These are phyloP conservation scores for Coniochaeta sp. DNA, from an alignment of 2,329 filamentous ascomycete species.

Conservation along the genomic window DNA sequence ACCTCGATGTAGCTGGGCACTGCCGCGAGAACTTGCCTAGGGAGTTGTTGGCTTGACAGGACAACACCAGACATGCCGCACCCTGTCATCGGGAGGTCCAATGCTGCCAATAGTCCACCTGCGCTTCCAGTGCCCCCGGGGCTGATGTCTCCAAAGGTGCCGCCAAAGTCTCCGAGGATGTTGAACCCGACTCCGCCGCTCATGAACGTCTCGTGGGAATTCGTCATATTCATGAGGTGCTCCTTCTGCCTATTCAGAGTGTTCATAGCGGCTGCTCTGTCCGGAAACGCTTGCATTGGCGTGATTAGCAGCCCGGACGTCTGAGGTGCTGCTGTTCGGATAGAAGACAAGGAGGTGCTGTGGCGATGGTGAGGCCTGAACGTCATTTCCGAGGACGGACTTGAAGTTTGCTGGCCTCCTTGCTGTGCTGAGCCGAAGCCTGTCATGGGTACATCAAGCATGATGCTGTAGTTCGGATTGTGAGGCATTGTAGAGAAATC, in stretches of 20 bases:
- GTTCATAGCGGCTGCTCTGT: slow-evolving; percentile 25
- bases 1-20: slow-evolving; percentile 43
- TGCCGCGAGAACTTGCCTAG: slow-evolving; percentile 27
- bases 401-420: slow-evolving; percentile 2
- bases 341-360: slow-evolving; percentile 29
- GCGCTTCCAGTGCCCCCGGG: slow-evolving; percentile 10
- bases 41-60: slow-evolving; percentile 25
- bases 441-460: slow-evolving; percentile 26
- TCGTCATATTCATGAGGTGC: slow-evolving; percentile 19
- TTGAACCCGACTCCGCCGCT: slow-evolving; percentile 4
- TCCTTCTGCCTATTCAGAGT: slow-evolving; percentile 33
- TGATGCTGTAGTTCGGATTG: slow-evolving; percentile 23
- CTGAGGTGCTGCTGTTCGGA: slow-evolving; percentile 31
- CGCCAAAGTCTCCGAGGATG: slow-evolving; percentile 9
- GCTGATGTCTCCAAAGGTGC: slow-evolving; percentile 7
- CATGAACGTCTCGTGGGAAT: neutral
- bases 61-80: slow-evolving; percentile 10
- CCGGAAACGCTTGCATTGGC: slow-evolving; percentile 30
- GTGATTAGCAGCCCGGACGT: slow-evolving; percentile 41
- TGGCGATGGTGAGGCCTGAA: slow-evolving; percentile 20
- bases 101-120: slow-evolving; percentile 20
- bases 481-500: slow-evolving; percentile 20
- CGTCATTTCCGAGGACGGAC: neutral
- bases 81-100: slow-evolving; percentile 21
- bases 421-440: slow-evolving; percentile 24